These are phyloP conservation scores for Cyclotella cryptica DNA, from an alignment of 108 stramenopile species.

Conservation along the genomic window DNA sequence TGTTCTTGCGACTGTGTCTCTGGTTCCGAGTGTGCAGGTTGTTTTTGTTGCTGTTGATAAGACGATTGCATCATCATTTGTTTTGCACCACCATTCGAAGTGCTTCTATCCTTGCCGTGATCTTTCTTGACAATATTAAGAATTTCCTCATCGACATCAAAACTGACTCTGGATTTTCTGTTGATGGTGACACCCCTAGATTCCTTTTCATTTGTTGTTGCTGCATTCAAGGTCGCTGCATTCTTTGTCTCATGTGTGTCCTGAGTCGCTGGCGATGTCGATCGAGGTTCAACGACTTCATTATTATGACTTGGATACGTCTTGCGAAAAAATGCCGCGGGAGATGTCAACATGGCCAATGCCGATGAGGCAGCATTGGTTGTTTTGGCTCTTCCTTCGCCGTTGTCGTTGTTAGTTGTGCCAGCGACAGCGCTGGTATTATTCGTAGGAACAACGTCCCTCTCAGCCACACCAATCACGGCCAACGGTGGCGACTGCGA, in stretches of 20 bases:
- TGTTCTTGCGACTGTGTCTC: background rate
- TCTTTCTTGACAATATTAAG: constrained; percentile 17
- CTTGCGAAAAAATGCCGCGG: constrained; percentile 14
- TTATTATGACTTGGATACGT: background rate
- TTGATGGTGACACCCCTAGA: background rate
- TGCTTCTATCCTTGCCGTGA: background rate
- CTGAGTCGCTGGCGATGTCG: too few relatives aligned
- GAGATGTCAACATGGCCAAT: background rate
- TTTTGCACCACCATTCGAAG: background rate
- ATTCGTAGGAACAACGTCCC: background rate
- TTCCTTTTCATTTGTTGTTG: background rate
- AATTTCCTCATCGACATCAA: constrained; percentile 10
- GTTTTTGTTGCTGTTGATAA: background rate
- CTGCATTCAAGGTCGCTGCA: background rate
- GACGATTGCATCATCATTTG: background rate
- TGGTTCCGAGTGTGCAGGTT: background rate
- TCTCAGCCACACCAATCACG: background rate
- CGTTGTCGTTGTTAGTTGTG: background rate
- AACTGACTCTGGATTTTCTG: background rate
- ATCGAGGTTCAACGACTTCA: background rate
- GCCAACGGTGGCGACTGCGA: background rate
- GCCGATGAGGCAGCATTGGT: background rate
- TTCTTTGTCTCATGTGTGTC: background rate
- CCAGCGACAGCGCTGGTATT: too few relatives aligned
- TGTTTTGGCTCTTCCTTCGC: background rate